phyloP scores from a whole-genome alignment of 768 basidiomycete species.

The Serendipita sp. region DNA sequence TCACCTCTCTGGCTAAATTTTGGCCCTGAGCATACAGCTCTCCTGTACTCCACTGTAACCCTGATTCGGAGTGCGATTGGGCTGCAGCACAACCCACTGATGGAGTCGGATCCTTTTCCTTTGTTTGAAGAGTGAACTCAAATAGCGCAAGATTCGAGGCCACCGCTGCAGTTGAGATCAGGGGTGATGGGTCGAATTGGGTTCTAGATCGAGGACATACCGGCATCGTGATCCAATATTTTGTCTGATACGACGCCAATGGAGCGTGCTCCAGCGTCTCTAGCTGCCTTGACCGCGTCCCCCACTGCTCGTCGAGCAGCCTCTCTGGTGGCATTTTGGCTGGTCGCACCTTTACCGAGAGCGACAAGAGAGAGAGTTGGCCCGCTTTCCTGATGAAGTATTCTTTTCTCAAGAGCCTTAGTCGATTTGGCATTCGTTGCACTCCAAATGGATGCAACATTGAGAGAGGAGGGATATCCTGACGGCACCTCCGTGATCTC shows the following conservation, averaged over 20 bases:
- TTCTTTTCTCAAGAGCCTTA: slow-evolving; percentile 10
- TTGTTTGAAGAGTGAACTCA: slow-evolving; percentile 67
- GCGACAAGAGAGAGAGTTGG: slow-evolving; percentile 27
- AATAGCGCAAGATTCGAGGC: slow-evolving; percentile 62
- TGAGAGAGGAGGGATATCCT: not conserved
- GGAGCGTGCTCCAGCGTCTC: slow-evolving; percentile 21
- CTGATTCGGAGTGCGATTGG: slow-evolving; percentile 27
- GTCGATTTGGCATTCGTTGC: slow-evolving; percentile 8
- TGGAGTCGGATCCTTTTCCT: slow-evolving; percentile 36
- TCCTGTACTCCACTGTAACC: slow-evolving; percentile 44
- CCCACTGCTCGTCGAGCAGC: slow-evolving; percentile 56
- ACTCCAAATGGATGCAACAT: not conserved
- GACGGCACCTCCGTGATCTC: not conserved
- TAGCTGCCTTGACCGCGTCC: slow-evolving; percentile 54
- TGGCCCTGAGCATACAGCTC: slow-evolving; percentile 60
- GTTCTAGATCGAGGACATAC: slow-evolving; percentile 24
- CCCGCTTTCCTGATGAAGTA: not conserved
- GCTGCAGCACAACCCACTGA: slow-evolving; percentile 31
- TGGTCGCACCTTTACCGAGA: slow-evolving; percentile 38
- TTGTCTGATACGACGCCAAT: slow-evolving; percentile 24
- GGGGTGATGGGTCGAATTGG: not conserved
- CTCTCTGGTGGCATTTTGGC: slow-evolving; percentile 38
- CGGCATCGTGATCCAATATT: slow-evolving; percentile 59
- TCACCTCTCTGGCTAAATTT: slow-evolving; percentile 63
- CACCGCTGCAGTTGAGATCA: slow-evolving; percentile 35